phyloP scores from a whole-genome alignment of 257 asterid genomes.

The Nyctanthes arbortristis region DNA sequence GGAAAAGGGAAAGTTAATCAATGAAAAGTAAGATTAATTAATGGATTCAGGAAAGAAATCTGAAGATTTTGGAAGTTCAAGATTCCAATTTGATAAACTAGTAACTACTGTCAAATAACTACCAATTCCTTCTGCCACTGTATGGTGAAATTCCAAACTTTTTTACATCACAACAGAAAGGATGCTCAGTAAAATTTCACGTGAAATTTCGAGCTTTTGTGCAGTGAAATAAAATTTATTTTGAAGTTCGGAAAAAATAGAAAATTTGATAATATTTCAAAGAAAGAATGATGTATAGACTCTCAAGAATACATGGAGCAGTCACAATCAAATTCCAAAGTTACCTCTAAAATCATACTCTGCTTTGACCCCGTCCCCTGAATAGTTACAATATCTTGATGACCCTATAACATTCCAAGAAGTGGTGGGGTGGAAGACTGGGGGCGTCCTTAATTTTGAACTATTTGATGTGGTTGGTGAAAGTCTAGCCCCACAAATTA shows the following conservation, averaged over 20 bases:
- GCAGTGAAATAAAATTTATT: too few relatives aligned
- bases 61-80: background rate
- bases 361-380: background rate
- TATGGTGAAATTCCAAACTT: too few relatives aligned
- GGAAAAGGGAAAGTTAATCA: conserved; percentile 8
- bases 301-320: too few relatives aligned
- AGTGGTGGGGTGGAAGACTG: background rate
- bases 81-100: too few relatives aligned
- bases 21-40: conserved; percentile 10
- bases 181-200: too few relatives aligned
- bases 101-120: too few relatives aligned
- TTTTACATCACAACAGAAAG: too few relatives aligned
- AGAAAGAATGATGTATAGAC: too few relatives aligned
- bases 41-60: background rate
- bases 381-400: background rate
- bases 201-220: too few relatives aligned
- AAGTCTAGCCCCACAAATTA: conserved; percentile 6
- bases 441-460: background rate
- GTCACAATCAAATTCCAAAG: background rate
- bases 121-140: too few relatives aligned
- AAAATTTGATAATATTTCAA: too few relatives aligned
- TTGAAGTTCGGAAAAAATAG: too few relatives aligned
- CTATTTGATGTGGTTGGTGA: conserved; percentile 14
- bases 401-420: background rate
- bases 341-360: background rate